These are phyloP conservation scores for Tricharina praecox DNA, from an alignment of 495 filamentous ascomycete species.

Conservation along the genomic window DNA sequence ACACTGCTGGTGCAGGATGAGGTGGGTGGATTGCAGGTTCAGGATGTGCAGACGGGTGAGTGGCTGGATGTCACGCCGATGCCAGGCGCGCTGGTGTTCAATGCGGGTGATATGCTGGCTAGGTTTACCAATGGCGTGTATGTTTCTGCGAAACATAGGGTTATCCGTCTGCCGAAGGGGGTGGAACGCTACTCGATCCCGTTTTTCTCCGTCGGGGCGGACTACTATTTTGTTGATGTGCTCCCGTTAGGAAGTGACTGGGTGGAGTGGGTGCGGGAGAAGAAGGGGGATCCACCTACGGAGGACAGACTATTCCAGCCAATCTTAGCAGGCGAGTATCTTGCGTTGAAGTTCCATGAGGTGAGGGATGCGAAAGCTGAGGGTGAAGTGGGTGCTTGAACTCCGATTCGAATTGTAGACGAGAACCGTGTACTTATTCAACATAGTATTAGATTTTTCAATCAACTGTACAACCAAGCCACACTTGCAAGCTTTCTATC, in stretches of 20 bases:
- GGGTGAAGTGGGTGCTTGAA: neutral
- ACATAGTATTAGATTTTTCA: too few species aligned
- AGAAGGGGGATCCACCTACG: neutral
- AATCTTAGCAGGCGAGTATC: neutral
- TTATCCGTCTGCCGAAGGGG: slow-evolving; percentile 7
- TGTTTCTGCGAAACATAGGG: slow-evolving; percentile 9
- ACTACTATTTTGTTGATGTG: slow-evolving; percentile 10
- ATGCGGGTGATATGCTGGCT: slow-evolving; percentile 10
- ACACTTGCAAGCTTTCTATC: too few species aligned
- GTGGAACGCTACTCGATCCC: slow-evolving; percentile 7
- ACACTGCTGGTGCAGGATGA: slow-evolving; percentile 11
- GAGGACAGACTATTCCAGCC: neutral
- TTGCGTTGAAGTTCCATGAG: neutral
- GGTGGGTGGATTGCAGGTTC: slow-evolving; percentile 9
- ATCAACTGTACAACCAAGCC: too few species aligned
- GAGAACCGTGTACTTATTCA: too few species aligned
- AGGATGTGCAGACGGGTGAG: slow-evolving; percentile 3
- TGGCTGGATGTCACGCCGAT: slow-evolving; percentile 9
- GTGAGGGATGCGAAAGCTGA: neutral
- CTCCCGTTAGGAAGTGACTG: slow-evolving; percentile 9
- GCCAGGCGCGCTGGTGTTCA: slow-evolving; percentile 6
- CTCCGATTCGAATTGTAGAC: too few species aligned
- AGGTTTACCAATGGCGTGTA: slow-evolving; percentile 15
- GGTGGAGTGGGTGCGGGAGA: slow-evolving; percentile 9
- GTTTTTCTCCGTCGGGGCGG: slow-evolving; percentile 9